Base-by-base conservation (phyloP, 208 protist species). In the Leishmania lainsoni region DNA sequence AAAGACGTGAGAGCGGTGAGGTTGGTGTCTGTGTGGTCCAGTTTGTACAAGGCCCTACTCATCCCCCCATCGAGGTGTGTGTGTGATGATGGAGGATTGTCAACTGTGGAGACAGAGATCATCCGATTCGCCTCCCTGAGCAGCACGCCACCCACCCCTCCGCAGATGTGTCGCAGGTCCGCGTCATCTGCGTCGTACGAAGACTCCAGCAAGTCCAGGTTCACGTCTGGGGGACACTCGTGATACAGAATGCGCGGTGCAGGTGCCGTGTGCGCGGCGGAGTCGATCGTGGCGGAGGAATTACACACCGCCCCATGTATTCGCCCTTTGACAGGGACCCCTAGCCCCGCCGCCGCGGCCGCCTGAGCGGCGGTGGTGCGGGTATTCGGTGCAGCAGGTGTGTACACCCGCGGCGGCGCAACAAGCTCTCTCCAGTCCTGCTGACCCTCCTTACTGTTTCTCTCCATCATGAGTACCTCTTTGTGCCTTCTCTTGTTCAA, bases 401-500 rank as follows among this genome's bases (percentile, higher is more conserved):
- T 51, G 81, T 85, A 85, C 16, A 81, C 71, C 12, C 77, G 75
- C 52, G 84, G 80, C n/a, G 79, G 84, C 45, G 83, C 72, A 16
- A 83, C 83, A 0, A 73, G 42, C 79, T 86, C 79, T 12, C 83
- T 45, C 83, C 83, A 86, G 54, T 86, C 83, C 2, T 58, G 51
- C 75, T 48, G 61, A 26, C 75, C 51, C 12, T 56, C 45, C 35
- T 66, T 42, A n/a, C 29, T 54, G 14, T 29, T 42, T 29, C 56
- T 74, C 70, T 83, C 74, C 17, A 76, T 35, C 5, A 39, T 26
- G 66, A 68, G 54, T 35, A 22, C 49, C 29, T 45, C 51, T n/a
- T 82, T 52, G 6, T 26, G 75, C 8, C 51, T 49, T 1, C 49
- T 65, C 51, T 88, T 92, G 39, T 82, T 79, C 26, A 92, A 26